Conservation (phyloP, 2,329 filamentous ascomycete genomes). For the Torrubiellomyces zombiae region DNA sequence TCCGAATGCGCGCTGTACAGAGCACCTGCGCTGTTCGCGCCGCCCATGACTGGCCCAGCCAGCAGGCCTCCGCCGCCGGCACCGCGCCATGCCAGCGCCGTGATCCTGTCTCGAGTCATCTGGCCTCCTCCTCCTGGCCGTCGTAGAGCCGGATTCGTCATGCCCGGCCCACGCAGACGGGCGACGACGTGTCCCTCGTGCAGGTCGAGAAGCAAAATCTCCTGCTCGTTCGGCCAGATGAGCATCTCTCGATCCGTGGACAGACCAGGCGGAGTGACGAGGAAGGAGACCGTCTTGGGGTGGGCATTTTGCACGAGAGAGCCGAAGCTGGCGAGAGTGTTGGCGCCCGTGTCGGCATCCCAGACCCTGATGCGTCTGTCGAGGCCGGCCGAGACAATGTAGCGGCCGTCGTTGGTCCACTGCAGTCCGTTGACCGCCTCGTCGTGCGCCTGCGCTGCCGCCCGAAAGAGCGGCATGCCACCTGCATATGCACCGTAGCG, state of each 20-base stretch:
- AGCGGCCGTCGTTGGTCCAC: slow-evolving; percentile 67
- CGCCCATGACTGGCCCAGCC: slow-evolving; percentile 43
- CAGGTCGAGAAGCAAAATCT: slow-evolving; percentile 67
- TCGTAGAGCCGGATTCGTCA: slow-evolving; percentile 22
- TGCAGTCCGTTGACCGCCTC: slow-evolving; percentile 71
- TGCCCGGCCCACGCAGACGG: slow-evolving; percentile 50
- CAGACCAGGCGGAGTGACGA: slow-evolving; percentile 44
- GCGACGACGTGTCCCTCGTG: slow-evolving; percentile 60
- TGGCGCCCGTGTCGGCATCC: slow-evolving; percentile 65
- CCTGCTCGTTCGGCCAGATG: slow-evolving; percentile 65
- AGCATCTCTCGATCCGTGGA: slow-evolving; percentile 46
- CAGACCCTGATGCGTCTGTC: slow-evolving; percentile 78
- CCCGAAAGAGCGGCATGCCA: slow-evolving; percentile 23
- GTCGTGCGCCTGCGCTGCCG: slow-evolving; percentile 50
- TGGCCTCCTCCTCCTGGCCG: slow-evolving; percentile 25
- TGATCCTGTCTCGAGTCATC: slow-evolving; percentile 50
- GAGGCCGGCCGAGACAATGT: slow-evolving; percentile 66
- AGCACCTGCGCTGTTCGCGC: slow-evolving; percentile 31
- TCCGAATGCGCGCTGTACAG: slow-evolving; percentile 74
- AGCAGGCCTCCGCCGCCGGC: slow-evolving; percentile 40
- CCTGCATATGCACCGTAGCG: slow-evolving; percentile 14
- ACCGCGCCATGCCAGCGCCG: slow-evolving; percentile 56
- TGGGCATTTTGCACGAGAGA: slow-evolving; percentile 62
- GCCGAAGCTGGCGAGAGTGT: slow-evolving; percentile 79
- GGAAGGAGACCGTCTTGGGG: slow-evolving; percentile 41